Evolutionary conservation across 2,329 filamentous ascomycete genomes (phyloP).

Genomic region (Aspergillus flavus): DNA sequence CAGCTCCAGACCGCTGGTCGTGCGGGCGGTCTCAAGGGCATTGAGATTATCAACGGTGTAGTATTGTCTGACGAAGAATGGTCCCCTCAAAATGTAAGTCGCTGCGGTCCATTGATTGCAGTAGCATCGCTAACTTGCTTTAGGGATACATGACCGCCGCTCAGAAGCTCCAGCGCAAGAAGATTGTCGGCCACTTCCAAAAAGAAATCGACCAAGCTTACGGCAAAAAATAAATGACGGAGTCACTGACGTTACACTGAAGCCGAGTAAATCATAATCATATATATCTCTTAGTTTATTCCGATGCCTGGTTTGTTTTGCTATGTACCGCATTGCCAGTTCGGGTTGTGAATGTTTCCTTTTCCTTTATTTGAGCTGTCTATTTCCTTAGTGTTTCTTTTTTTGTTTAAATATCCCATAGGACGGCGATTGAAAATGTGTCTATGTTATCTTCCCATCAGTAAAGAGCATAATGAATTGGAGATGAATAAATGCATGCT

Average conservation of each 20-base stretch:
- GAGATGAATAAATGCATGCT: neutral
- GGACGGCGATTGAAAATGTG: conserved; percentile 4
- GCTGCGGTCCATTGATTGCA: neutral
- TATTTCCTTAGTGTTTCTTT: neutral
- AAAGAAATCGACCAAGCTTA: conserved; percentile 66
- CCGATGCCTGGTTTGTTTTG: conserved; percentile 5
- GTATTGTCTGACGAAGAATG: conserved; percentile 50
- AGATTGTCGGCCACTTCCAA: conserved; percentile 64
- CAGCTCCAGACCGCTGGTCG: conserved; percentile 43
- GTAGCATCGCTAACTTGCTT: conserved; percentile 14
- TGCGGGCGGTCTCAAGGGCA: conserved; percentile 39
- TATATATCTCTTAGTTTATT: conserved; percentile 13
- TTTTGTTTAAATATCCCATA: neutral
- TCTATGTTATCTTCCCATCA: neutral
- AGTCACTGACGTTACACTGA: neutral
- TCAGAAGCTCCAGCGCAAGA: conserved; percentile 72
- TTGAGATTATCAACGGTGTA: conserved; percentile 48
- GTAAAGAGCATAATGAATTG: neutral
- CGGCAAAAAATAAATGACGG: conserved; percentile 42
- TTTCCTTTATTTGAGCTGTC: neutral
- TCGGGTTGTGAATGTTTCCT: neutral
- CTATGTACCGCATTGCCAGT: neutral
- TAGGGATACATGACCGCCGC: conserved; percentile 69
- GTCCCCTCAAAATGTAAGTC: conserved; percentile 45
- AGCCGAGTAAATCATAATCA: neutral